Percentiles rank a stretch among this genome's conserved stretches.
These are phyloP conservation scores for Pugionium dolabratum DNA, from an alignment of 345 rosid genomes.

Conservation along the genomic window DNA sequence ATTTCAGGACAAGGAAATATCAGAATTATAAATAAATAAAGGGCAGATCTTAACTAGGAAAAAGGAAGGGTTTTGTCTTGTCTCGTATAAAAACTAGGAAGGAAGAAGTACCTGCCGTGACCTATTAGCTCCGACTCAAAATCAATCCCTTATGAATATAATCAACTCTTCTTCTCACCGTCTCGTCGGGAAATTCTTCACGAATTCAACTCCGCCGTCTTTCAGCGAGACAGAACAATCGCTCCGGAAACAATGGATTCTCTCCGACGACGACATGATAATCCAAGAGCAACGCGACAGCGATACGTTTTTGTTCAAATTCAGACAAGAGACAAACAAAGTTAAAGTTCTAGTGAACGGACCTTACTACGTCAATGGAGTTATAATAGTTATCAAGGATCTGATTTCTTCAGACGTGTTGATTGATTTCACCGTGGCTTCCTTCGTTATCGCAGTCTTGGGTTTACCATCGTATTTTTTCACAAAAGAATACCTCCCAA, in stretches of 20 bases:
- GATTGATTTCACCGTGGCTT: conserved; percentile 24
- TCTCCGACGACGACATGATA: conserved; percentile 26
- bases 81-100: too few species aligned
- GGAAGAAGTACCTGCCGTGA: too few species aligned
- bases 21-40: too few species aligned
- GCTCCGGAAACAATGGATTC: conserved; percentile 24
- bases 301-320: conserved; percentile 24
- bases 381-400: conserved; percentile 28
- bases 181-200: conserved; percentile 33
- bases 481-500: neutral
- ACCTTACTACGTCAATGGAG: conserved; percentile 19
- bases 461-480: conserved; percentile 18
- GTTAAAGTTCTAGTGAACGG: neutral
- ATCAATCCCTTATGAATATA: neutral
- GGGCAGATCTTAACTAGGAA: too few species aligned
- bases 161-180: conserved; percentile 18
- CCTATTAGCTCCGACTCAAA: too few species aligned
- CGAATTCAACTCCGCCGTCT: conserved; percentile 22
- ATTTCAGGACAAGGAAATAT: too few species aligned
- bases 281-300: neutral
- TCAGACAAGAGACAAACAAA: conserved; percentile 23
- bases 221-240: conserved; percentile 16
- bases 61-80: too few species aligned
- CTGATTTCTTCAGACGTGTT: neutral
- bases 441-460: neutral